Percentiles rank a stretch among this genome's conserved stretches.
phyloP scores from a whole-genome alignment of 768 basidiomycete species.

The Galerina marginata region DNA sequence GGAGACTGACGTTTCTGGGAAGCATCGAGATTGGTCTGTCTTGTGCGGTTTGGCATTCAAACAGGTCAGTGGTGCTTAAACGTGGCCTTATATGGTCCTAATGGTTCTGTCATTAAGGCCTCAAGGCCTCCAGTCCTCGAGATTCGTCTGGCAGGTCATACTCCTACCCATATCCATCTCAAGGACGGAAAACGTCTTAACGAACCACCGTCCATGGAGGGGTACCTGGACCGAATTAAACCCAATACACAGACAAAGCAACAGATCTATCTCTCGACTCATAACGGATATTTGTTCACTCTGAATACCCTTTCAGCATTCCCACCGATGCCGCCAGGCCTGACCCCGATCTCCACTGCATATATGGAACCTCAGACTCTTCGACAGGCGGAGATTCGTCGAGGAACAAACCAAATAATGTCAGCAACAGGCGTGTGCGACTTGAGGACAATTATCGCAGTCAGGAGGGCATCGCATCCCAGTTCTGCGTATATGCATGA shows the following conservation, averaged over 20 bases:
- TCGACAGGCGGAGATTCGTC: slow-evolving; percentile 57
- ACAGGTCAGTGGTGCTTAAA: slow-evolving; percentile 52
- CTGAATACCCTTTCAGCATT: slow-evolving; percentile 55
- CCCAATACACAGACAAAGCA: slow-evolving; percentile 62
- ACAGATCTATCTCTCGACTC: slow-evolving; percentile 70
- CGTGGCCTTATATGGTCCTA: neutral
- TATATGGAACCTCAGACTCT: slow-evolving; percentile 42
- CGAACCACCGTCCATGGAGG: slow-evolving; percentile 86
- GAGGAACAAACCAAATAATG: slow-evolving; percentile 69
- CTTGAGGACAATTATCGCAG: slow-evolving; percentile 66
- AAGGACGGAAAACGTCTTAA: slow-evolving; percentile 54
- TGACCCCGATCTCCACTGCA: slow-evolving; percentile 33
- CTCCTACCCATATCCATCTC: slow-evolving; percentile 50
- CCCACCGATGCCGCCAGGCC: slow-evolving; percentile 75
- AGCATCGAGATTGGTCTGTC: slow-evolving; percentile 70
- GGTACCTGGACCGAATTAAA: slow-evolving; percentile 78
- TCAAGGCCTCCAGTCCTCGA: slow-evolving; percentile 63
- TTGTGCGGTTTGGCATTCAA: slow-evolving; percentile 76
- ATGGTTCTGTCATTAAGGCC: slow-evolving; percentile 29
- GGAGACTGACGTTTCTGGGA: slow-evolving; percentile 66
- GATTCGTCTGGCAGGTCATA: slow-evolving; percentile 76
- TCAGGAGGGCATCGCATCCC: slow-evolving; percentile 67
- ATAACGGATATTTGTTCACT: slow-evolving; percentile 76
- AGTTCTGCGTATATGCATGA: slow-evolving; percentile 42
- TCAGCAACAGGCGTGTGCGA: slow-evolving; percentile 74